phyloP scores from a whole-genome alignment of 257 asterid species.

The Solanum clarkiae region DNA sequence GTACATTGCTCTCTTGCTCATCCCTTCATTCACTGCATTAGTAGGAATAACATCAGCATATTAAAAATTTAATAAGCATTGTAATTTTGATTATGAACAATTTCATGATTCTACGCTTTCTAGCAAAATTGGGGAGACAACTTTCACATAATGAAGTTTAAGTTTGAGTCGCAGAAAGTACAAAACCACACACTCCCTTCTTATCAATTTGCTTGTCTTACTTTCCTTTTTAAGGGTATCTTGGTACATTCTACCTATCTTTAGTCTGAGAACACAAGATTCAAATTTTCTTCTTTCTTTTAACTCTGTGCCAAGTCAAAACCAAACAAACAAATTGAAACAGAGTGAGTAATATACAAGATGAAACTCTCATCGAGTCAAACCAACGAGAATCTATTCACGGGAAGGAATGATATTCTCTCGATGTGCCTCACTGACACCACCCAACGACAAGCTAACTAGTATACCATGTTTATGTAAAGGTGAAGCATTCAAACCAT shows the following conservation, averaged over 20 bases:
- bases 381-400: background rate
- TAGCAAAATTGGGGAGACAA: background rate
- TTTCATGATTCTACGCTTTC: background rate
- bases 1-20: constrained; percentile 62
- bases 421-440: background rate
- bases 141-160: background rate
- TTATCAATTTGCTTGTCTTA: background rate
- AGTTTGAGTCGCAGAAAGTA: background rate
- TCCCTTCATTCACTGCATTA: constrained; percentile 58
- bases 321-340: background rate
- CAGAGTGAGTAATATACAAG: background rate
- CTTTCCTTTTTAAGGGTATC: background rate
- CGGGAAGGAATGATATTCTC: background rate
- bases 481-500: background rate
- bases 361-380: background rate
- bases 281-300: background rate
- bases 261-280: background rate
- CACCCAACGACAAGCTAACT: background rate
- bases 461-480: too few species aligned
- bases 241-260: background rate
- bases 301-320: background rate
- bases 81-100: background rate
- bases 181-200: background rate
- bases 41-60: background rate
- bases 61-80: background rate